A percentile compares a stretch with the other conserved stretches of the same genome.
Conservation (phyloP, 2,329 filamentous ascomycete genomes). For the Cercospora berteroae region DNA sequence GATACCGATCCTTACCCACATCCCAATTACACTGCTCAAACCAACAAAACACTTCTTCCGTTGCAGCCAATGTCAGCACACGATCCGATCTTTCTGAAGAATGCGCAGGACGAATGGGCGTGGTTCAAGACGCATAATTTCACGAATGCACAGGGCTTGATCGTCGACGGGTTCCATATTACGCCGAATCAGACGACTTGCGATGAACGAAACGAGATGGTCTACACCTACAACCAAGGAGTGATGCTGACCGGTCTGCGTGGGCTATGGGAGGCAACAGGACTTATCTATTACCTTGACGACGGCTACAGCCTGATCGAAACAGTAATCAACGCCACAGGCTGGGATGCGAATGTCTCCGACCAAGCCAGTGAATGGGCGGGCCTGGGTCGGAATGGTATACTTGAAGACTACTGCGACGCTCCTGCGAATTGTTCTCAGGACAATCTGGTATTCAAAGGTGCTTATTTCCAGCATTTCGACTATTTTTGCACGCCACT, state of each 20-base stretch:
- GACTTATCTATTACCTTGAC: conserved; percentile 64
- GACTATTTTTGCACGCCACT: conserved; percentile 73
- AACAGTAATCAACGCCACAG: conserved; percentile 74
- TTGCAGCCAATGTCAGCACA: conserved; percentile 29
- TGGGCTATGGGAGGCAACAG: conserved; percentile 77
- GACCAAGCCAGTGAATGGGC: conserved; percentile 53
- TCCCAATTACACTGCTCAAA: conserved; percentile 37
- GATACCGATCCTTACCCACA: conserved; percentile 51
- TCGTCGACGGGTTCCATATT: conserved; percentile 87
- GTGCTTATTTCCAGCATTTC: conserved; percentile 91
- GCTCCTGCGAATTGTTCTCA: conserved; percentile 73
- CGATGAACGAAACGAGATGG: conserved; percentile 79
- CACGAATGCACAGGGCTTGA: conserved; percentile 69
- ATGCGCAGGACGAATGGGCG: conserved; percentile 72
- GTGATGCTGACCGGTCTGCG: conserved; percentile 81
- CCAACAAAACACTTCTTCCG: conserved; percentile 48
- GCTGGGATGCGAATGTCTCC: conserved; percentile 53
- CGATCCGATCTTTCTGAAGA: conserved; percentile 59
- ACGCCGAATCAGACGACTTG: conserved; percentile 57
- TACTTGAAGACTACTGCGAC: conserved; percentile 84
- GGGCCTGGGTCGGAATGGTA: conserved; percentile 73
- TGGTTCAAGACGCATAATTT: conserved; percentile 82
- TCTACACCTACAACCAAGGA: conserved; percentile 96
- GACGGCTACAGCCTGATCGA: conserved; percentile 76
- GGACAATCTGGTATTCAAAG: conserved; percentile 87